These are phyloP conservation scores for Phytopythium litorale DNA, from an alignment of 352 stramenopile species.

Conservation along the genomic window DNA sequence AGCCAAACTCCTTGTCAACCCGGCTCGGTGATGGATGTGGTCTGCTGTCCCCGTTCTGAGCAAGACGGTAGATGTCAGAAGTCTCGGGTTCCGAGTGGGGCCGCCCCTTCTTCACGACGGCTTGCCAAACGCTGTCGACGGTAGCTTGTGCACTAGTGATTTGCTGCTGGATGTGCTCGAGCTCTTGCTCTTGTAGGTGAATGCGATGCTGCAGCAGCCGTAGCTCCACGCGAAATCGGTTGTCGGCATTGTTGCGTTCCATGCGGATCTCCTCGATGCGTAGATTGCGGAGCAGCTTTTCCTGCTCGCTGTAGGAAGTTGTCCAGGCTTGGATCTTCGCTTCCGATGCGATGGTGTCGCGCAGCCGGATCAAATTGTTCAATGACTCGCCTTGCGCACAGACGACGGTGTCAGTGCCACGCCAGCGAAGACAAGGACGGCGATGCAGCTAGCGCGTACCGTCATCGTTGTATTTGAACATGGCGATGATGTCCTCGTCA, in stretches of 20 bases:
- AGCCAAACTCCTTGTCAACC: conserved; percentile 35
- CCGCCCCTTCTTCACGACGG: conserved; percentile 28
- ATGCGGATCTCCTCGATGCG: conserved; percentile 63
- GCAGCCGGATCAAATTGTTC: conserved; percentile 55
- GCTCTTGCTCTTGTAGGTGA: conserved; percentile 50
- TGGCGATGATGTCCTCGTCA: conserved; percentile 63
- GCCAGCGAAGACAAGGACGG: neutral
- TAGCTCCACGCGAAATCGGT: conserved; percentile 52
- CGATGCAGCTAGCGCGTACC: conserved; percentile 20
- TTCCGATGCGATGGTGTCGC: conserved; percentile 65
- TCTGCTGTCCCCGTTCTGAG: neutral
- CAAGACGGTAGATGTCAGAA: neutral
- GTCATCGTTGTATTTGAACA: conserved; percentile 85
- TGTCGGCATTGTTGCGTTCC: conserved; percentile 42
- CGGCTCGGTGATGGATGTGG: neutral
- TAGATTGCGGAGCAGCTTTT: conserved; percentile 44
- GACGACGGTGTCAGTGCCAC: neutral
- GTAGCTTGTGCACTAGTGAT: conserved; percentile 40
- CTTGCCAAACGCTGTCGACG: conserved; percentile 59
- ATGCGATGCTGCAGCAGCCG: conserved; percentile 59
- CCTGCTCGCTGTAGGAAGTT: conserved; percentile 37
- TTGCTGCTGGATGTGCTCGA: conserved; percentile 51
- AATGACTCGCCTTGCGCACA: conserved; percentile 52
- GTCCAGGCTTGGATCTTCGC: conserved; percentile 46
- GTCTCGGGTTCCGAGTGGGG: neutral